phyloP scores from a whole-genome alignment of 2,329 filamentous ascomycete species.

The Lachnum nothofagi region DNA sequence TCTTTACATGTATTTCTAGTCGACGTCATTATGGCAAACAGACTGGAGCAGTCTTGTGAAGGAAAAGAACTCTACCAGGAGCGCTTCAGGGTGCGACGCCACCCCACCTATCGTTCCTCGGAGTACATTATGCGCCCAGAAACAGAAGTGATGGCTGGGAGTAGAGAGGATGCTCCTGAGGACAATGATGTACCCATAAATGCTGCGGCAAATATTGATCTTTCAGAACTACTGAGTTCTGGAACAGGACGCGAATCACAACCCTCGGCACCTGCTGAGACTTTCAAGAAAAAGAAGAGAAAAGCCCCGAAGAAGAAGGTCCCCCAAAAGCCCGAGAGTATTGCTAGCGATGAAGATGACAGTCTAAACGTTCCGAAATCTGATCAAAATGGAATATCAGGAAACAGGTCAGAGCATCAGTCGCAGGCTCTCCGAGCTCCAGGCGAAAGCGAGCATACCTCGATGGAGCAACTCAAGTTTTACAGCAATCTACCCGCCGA shows the following conservation, averaged over 20 bases:
- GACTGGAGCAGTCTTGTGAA: slow-evolving; percentile 10
- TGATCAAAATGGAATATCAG: not conserved
- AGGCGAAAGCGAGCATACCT: not conserved
- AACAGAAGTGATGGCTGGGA: no score
- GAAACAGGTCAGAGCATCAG: not conserved
- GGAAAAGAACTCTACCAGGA: not conserved
- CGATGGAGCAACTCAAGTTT: not conserved
- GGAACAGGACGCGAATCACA: not conserved
- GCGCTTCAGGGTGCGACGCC: slow-evolving; percentile 3
- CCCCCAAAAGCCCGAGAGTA: not conserved
- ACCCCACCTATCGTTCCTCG: not conserved
- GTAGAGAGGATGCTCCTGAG: no score
- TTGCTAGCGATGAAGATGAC: not conserved
- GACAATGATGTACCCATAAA: not conserved
- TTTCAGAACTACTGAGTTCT: not conserved
- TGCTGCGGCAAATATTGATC: not conserved
- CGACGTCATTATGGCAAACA: slow-evolving; percentile 17
- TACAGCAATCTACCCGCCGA: not conserved
- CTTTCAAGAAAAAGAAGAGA: not conserved
- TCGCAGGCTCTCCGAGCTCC: not conserved
- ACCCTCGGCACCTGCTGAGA: not conserved
- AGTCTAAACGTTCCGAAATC: not conserved
- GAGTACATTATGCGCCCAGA: no score
- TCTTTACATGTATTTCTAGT: slow-evolving; percentile 13
- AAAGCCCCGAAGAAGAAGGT: not conserved